These are phyloP conservation scores for Mediolabrus comicus DNA, from an alignment of 108 stramenopile genomes.

Conservation along the genomic window DNA sequence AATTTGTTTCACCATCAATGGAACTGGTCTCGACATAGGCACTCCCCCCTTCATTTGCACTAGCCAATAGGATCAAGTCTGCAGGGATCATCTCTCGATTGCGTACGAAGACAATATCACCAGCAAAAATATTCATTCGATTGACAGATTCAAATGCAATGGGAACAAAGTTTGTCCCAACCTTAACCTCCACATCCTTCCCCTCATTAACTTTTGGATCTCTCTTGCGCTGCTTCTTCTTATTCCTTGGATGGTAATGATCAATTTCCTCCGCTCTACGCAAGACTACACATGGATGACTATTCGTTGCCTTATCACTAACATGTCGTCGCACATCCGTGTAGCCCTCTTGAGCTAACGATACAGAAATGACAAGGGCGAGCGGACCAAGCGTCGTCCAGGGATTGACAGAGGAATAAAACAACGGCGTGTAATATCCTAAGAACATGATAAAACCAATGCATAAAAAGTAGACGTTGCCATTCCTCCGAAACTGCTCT, in stretches of 20 bases:
- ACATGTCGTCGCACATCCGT: constrained; percentile 89
- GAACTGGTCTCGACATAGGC: constrained; percentile 95
- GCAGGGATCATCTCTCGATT: constrained; percentile 94
- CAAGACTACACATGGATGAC: constrained; percentile 60
- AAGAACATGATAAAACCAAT: constrained; percentile 92
- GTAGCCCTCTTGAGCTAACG: constrained; percentile 87
- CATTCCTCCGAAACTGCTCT: constrained; percentile 86
- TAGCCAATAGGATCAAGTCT: constrained; percentile 90
- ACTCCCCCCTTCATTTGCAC: constrained; percentile 75
- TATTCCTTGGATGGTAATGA: constrained; percentile 10
- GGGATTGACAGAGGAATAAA: constrained; percentile 87
- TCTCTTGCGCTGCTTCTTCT: constrained; percentile 43
- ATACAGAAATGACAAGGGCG: constrained; percentile 82
- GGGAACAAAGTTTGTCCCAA: constrained; percentile 36
- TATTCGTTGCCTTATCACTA: constrained; percentile 86
- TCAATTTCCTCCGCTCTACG: constrained; percentile 55
- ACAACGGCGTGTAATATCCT: constrained; percentile 82
- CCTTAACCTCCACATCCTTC: constrained; percentile 55
- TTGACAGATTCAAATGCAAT: constrained; percentile 67
- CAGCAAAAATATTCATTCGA: constrained; percentile 82
- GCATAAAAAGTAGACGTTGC: constrained; percentile 95
- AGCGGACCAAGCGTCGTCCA: constrained; percentile 95
- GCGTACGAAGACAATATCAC: constrained; percentile 87
- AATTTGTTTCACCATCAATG: constrained; percentile 98
- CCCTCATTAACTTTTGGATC: constrained; percentile 33